Base-by-base conservation (phyloP, 257 asterid species). In the Solanum ahanhuiri region DNA sequence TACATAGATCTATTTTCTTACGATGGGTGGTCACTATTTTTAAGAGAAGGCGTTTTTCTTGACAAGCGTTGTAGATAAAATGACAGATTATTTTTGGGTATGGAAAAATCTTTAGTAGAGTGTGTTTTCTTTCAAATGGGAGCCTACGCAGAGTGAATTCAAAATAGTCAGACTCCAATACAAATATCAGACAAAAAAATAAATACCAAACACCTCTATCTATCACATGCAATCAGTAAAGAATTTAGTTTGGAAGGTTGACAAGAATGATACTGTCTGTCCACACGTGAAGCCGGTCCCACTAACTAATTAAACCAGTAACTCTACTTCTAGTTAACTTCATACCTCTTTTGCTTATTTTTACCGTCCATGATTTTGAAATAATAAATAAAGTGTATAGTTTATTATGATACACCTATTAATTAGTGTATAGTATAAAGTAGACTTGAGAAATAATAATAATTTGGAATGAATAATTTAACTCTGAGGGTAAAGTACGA, bases 201-300 rank as follows among this genome's bases (percentile, higher is more conserved):
- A n/a, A 45, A 12, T 1, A 43, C 45, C 45, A 39, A 39, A 12
- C 83, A 77, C 83, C 15, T 77, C 64, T 81, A 17, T 85, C 88
- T 66, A 10, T 85, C 88, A 87, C 88, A 87, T 89, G 90, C 72
- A 81, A 86, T 15, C 41, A 79, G 83, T 77, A 43, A 4, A 77
- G 25, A 77, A 77, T 7, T 77, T 23, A 77, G 83, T 77, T 41
- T 76, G 63, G 60, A 23, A 6, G 18, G 35, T 76, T 77, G 64
- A 43, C 39, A 15, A 77, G 25, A 77, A 43, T 41, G 86, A 88
- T 51, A n/a, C 82, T 73, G 86, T 84, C 23, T 28, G 20, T 64
- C 83, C 87, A 87, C 87, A 90, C 87, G 88, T 89, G 91, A 87
- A 83, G 75, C 83, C 81, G 89, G 92, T 72, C 92, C 91, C 89